Percentiles rank a stretch among this genome's conserved stretches.
These are phyloP conservation scores for Bondarzewia mesenterica DNA, from an alignment of 1,284 basidiomycete species.

Conservation along the genomic window DNA sequence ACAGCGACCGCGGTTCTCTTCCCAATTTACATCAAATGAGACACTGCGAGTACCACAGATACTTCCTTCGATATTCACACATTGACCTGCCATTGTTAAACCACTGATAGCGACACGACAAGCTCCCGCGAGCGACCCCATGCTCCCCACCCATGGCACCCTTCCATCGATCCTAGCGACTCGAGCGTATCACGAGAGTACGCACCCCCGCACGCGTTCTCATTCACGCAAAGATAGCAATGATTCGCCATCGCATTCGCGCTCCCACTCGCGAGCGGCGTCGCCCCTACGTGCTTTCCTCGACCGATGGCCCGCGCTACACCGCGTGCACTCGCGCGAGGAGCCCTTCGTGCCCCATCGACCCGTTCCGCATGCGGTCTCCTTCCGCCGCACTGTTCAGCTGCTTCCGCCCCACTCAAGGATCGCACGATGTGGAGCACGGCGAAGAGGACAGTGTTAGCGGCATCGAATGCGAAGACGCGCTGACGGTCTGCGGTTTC, in stretches of 20 bases:
- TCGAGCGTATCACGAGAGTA: constrained; percentile 1
- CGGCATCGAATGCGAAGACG: constrained; percentile 2
- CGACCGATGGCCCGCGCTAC: constrained; percentile 25
- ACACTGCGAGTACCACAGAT: constrained; percentile 18
- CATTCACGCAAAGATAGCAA: constrained; percentile 8
- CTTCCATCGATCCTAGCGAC: constrained; percentile 4
- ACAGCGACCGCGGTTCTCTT: constrained; percentile 26
- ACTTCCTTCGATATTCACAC: background rate
- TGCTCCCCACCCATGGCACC: constrained; percentile 5
- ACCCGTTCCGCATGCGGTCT: constrained; percentile 23
- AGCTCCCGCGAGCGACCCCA: constrained; percentile 9
- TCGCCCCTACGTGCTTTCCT: constrained; percentile 34
- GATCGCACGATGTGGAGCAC: background rate
- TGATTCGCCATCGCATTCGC: constrained; percentile 22
- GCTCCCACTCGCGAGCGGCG: constrained; percentile 28
- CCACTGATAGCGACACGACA: constrained; percentile 3
- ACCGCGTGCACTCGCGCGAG: constrained; percentile 31
- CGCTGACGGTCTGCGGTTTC: constrained; percentile 4
- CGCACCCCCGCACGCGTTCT: constrained; percentile 2
- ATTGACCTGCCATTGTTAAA: background rate
- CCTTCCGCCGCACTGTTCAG: constrained; percentile 4
- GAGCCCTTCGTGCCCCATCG: constrained; percentile 40
- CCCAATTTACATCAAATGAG: constrained; percentile 23
- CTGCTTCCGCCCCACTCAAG: constrained; percentile 4
- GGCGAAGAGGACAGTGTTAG: background rate